Percentiles rank a stretch among this genome's conserved stretches.
phyloP scores from a whole-genome alignment of 1,284 basidiomycete genomes.

The Boletus smithii region DNA sequence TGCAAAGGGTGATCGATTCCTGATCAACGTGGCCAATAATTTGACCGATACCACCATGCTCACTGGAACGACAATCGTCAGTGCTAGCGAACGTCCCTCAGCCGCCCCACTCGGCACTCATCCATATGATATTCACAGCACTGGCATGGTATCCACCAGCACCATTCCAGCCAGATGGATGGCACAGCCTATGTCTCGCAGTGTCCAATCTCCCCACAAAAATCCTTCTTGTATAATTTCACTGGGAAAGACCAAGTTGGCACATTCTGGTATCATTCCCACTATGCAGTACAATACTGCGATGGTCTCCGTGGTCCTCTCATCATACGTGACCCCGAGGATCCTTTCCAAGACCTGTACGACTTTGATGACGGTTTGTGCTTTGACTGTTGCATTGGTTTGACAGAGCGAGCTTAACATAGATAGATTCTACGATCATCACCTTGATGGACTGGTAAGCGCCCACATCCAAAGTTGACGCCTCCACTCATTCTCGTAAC shows the following conservation, averaged over 20 bases:
- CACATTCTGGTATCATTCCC: slow-evolving; percentile 41
- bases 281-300: slow-evolving; percentile 37
- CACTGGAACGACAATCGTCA: slow-evolving; percentile 29
- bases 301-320: slow-evolving; percentile 41
- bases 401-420: neutral
- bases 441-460: slow-evolving; percentile 39
- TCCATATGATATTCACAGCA: neutral
- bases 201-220: slow-evolving; percentile 41
- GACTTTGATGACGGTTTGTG: slow-evolving; percentile 41
- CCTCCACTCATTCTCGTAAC: too few relatives aligned
- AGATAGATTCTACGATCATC: slow-evolving; percentile 34
- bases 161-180: slow-evolving; percentile 21
- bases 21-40: slow-evolving; percentile 23
- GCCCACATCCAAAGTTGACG: too few relatives aligned
- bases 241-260: slow-evolving; percentile 33
- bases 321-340: slow-evolving; percentile 42
- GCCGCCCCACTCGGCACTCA: too few relatives aligned
- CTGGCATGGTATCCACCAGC: slow-evolving; percentile 17
- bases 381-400: neutral
- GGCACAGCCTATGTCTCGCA: slow-evolving; percentile 35
- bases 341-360: slow-evolving; percentile 39
- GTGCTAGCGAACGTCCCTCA: slow-evolving; percentile 10
- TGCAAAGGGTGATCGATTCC: slow-evolving; percentile 20
- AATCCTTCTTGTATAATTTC: slow-evolving; percentile 39
- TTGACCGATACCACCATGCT: slow-evolving; percentile 27